Conservation (phyloP, 495 filamentous ascomycete genomes). For the Aspergillus homomorphus region DNA sequence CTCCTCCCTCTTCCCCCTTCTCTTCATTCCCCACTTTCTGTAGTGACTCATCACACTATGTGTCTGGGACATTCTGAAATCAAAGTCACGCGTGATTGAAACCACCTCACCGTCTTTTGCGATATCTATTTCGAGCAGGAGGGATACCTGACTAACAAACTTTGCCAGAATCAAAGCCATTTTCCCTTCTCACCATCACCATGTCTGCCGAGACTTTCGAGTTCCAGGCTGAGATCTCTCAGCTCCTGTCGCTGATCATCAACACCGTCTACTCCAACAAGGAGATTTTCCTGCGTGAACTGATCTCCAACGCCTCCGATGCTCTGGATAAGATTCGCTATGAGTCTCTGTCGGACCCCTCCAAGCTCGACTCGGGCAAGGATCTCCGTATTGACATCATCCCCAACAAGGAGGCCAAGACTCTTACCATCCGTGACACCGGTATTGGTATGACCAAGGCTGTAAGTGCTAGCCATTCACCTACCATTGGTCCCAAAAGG, state of each 20-base stretch:
- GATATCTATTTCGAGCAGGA: no score
- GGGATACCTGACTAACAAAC: slow-evolving; percentile 7
- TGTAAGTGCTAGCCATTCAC: slow-evolving; percentile 56
- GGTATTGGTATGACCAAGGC: slow-evolving; percentile 99
- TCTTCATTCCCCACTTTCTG: background rate
- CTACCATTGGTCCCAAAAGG: background rate
- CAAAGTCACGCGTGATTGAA: no score
- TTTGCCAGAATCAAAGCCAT: background rate
- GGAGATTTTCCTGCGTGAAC: slow-evolving; percentile 98
- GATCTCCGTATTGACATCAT: slow-evolving; percentile 98
- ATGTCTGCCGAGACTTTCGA: slow-evolving; percentile 93
- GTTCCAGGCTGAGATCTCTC: slow-evolving; percentile 99
- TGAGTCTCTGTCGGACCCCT: slow-evolving; percentile 92
- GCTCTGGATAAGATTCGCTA: slow-evolving; percentile 99
- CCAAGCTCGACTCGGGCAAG: slow-evolving; percentile 94
- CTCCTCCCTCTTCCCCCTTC: background rate
- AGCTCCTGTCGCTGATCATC: slow-evolving; percentile 98
- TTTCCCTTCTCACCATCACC: background rate
- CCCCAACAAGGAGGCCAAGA: slow-evolving; percentile 94
- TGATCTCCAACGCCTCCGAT: slow-evolving; percentile 97
- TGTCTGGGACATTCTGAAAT: no score
- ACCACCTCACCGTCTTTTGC: no score
- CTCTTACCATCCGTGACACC: slow-evolving; percentile 91
- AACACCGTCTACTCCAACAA: slow-evolving; percentile 99
- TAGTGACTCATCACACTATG: no score